phyloP scores from a whole-genome alignment of 768 basidiomycete genomes.

The Psilocybe cyanescens region DNA sequence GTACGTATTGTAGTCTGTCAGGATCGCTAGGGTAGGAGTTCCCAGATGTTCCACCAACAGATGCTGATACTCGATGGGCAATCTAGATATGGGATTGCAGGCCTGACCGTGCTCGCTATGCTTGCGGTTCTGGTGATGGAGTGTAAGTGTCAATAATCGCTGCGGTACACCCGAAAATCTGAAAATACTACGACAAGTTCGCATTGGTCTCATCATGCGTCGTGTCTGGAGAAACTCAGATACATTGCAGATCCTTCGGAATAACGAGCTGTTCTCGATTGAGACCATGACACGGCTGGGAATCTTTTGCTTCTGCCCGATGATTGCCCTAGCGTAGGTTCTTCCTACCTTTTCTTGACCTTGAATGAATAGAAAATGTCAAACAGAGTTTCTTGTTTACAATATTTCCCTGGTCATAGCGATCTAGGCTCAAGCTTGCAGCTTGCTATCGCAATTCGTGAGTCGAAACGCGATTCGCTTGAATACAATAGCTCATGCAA shows the following conservation, averaged over 20 bases:
- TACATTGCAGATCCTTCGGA: neutral
- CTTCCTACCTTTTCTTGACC: neutral
- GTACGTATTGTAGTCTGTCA: constrained; percentile 2
- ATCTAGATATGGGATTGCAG: constrained; percentile 3
- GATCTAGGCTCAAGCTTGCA: neutral
- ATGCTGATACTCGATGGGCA: neutral
- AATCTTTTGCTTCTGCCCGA: constrained; percentile 11
- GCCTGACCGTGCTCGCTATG: constrained; percentile 10
- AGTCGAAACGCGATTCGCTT: neutral
- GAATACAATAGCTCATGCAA: neutral
- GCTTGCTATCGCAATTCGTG: neutral
- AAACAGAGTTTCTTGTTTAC: neutral
- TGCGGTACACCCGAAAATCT: neutral
- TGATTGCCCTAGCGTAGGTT: constrained; percentile 11
- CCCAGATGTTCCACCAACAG: too few species aligned
- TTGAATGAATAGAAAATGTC: neutral
- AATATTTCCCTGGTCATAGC: neutral
- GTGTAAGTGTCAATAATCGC: constrained; percentile 2
- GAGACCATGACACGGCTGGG: constrained; percentile 1
- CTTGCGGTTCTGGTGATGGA: constrained; percentile 14
- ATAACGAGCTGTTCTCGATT: constrained; percentile 1
- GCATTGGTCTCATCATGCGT: neutral
- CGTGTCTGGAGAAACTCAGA: neutral
- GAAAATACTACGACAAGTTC: neutral
- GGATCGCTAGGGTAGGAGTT: constrained; percentile 8